Conservation (phyloP, 345 rosid genomes). For the Bruguiera gymnorhiza region DNA sequence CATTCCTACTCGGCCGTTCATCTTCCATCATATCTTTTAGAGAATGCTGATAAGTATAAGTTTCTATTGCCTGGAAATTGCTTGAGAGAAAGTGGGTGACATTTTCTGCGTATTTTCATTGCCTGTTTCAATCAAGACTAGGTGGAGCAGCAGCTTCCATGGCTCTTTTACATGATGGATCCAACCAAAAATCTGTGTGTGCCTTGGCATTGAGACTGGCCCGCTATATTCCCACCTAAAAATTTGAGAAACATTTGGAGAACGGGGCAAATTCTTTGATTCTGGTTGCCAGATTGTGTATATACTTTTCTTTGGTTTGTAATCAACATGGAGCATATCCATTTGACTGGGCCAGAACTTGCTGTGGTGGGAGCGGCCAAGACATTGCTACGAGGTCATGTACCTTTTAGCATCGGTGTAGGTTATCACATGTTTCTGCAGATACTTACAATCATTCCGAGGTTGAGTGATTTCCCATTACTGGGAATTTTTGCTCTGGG, state of each 20-base stretch:
- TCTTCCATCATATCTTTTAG: constrained; percentile 56
- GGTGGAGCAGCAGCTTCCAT: constrained; percentile 19
- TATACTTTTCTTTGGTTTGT: constrained; percentile 28
- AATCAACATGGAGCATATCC: constrained; percentile 16
- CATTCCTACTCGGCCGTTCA: constrained; percentile 70
- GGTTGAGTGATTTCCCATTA: constrained; percentile 20
- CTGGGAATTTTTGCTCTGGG: constrained; percentile 31
- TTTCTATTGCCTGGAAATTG: constrained; percentile 65
- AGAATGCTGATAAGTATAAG: constrained; percentile 54
- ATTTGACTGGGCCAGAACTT: constrained; percentile 11
- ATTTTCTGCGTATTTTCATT: background rate
- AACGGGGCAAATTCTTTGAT: constrained; percentile 28
- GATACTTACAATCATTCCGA: constrained; percentile 14
- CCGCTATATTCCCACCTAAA: constrained; percentile 10
- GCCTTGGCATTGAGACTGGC: constrained; percentile 20
- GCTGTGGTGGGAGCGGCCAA: constrained; percentile 15
- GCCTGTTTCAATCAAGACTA: constrained; percentile 19
- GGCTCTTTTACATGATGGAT: constrained; percentile 20
- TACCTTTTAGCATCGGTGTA: constrained; percentile 11
- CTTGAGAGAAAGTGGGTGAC: constrained; percentile 51
- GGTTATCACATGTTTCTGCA: constrained; percentile 20
- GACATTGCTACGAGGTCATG: constrained; percentile 16
- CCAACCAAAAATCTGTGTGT: constrained; percentile 16
- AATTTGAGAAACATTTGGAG: constrained; percentile 13
- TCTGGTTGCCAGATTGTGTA: constrained; percentile 37